phyloP scores from a whole-genome alignment of 2,329 filamentous ascomycete genomes.

The Talaromyces sp. region DNA sequence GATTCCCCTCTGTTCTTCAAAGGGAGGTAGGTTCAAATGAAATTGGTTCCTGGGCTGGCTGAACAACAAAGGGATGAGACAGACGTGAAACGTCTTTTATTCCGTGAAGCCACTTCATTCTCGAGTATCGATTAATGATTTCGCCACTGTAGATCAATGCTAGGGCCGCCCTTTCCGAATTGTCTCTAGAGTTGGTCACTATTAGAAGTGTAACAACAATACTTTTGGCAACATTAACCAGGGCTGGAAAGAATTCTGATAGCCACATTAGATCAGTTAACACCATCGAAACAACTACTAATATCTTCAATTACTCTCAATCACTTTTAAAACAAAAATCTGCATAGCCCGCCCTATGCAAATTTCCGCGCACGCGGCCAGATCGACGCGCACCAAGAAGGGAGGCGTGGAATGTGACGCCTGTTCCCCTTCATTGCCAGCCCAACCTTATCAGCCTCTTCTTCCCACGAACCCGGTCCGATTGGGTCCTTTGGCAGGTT shows the following conservation, averaged over 20 bases:
- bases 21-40: background rate
- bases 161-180: background rate
- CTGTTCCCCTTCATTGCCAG: background rate
- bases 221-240: background rate
- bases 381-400: background rate
- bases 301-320: background rate
- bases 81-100: background rate
- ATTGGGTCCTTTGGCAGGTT: background rate
- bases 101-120: background rate
- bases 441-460: background rate
- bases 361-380: background rate
- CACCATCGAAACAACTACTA: background rate
- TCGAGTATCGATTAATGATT: background rate
- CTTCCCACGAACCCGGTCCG: background rate
- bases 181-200: background rate
- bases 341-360: background rate
- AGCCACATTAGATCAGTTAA: background rate
- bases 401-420: background rate
- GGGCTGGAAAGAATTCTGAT: background rate
- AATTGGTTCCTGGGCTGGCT: background rate
- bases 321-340: background rate
- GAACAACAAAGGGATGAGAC: background rate
- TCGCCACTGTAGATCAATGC: background rate
- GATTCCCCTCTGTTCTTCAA: background rate
- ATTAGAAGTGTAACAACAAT: background rate